Evolutionary conservation across 2,329 filamentous ascomycete species (phyloP), one percentile per base, ranked within the genome.

Genomic region (Lachnellula subtilissima): DNA sequence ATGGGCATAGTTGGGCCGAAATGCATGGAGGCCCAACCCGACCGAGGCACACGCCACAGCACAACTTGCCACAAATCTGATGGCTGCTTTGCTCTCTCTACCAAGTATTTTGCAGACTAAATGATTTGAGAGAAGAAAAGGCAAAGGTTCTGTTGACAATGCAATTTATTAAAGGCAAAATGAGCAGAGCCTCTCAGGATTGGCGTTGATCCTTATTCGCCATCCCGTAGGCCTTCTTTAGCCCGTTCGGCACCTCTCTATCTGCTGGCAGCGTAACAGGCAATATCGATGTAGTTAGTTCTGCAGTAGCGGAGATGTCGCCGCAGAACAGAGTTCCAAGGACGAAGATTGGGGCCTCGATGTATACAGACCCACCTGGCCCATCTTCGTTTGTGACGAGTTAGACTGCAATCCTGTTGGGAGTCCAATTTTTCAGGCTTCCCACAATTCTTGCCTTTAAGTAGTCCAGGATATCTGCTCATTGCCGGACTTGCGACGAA

Each of bases 21-120:
- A 72, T 69, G 75, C 74, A 74, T 77, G 71, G 72, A 69, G 76
- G 74, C 75, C 75, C 74, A 74, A 77, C 70, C 56, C 65, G 61
- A 28, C 39, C 42, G 28, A 55, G 52, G 54, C 58, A 58, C 49
- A 43, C 49, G 63, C 62, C 59, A 62, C 62, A 55, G 57, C 32
- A 52, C 51, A 50, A 59, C 55, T 54, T 59, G 35, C 57, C 55
- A 58, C 55, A 56, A 37, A 51, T 54, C 59, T 37, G 54, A 59
- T 63, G 61, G 62, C 64, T 62, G 63, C 63, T 36, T 17, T 28
- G 23, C 22, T n/a, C 17, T 11, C 35, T 49, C 40, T 17, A 22
- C 23, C 23, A 45, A 45, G 19, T 32, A 40, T n/a, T 6, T 9
- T 36, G 25, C 47, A 36, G 25, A 36, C 25, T 8, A 48, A 48